Base-by-base conservation (phyloP, 176 grass and related monocot genomes). In the Leersia perrieri region DNA sequence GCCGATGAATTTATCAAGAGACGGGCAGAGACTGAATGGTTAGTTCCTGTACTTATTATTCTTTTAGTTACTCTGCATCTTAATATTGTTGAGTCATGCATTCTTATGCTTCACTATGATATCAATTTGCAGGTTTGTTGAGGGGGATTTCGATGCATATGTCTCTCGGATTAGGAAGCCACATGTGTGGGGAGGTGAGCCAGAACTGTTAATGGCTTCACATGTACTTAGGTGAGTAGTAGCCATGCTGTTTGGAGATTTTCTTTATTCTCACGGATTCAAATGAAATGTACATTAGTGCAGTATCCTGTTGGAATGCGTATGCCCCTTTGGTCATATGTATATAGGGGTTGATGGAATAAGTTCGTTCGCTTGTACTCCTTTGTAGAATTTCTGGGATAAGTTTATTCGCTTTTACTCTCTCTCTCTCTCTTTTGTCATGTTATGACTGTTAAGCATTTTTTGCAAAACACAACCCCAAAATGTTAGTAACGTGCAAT, bases 141-240 rank as follows among this genome's bases (percentile, higher is more conserved):
- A 94, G 72, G 92, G 92, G 30, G 80, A 89, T 70, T 94, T 94
- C n/a, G 80, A 94, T 82, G 78, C 76, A 25, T 91, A 91, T 57
- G 83, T 94, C 72, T 86, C 89, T 13, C 86, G 82, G 74, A 94
- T 94, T 36, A 89, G 89, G 44, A 91, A 87, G 75, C 86, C 92
- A 68, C 87, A 89, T 85, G 87, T 91, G 30, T 94, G 92, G 92
- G 92, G 92, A 63, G 92, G 89, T 66, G 92, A 94, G 40, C 92
- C 92, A 36, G 92, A 94, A 74, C 55, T 94, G 63, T 91, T 94
- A 67, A 94, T 94, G 83, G 89, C 87, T 63, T 94, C 89, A 34
- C 92, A 94, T 68, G 87, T 91, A 82, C 89, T 94, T 58, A 76
- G 73, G 92, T 94, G 63, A 94, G 89, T 89, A 40, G 35, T 78